Conservation (phyloP, 2,329 filamentous ascomycete species). For the Didymella sp. region DNA sequence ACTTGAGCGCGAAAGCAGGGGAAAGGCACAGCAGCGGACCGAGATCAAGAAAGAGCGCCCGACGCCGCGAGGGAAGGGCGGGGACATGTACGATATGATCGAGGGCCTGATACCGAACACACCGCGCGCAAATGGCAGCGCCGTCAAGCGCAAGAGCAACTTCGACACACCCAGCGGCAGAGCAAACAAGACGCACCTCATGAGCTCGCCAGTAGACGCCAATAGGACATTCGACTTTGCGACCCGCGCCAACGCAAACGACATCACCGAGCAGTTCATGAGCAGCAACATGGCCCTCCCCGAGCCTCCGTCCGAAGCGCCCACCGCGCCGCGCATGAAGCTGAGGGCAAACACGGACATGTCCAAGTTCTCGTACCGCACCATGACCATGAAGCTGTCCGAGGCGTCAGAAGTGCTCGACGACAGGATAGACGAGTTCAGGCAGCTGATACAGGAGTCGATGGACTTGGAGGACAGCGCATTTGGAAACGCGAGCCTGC, state of each 20-base stretch:
- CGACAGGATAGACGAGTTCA: slow-evolving; percentile 92
- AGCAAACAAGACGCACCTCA: slow-evolving; percentile 50
- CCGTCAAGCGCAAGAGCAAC: slow-evolving; percentile 62
- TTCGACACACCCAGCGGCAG: slow-evolving; percentile 60
- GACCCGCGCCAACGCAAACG: slow-evolving; percentile 78
- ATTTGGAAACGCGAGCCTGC: slow-evolving; percentile 85
- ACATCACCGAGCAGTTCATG: slow-evolving; percentile 77
- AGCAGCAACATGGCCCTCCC: slow-evolving; percentile 75
- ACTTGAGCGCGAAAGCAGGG: slow-evolving; percentile 77
- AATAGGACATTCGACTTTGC: slow-evolving; percentile 73
- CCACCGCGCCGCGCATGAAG: slow-evolving; percentile 78
- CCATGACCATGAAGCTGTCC: slow-evolving; percentile 91
- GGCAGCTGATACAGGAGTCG: slow-evolving; percentile 73
- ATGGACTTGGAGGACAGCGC: slow-evolving; percentile 78
- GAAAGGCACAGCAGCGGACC: slow-evolving; percentile 66
- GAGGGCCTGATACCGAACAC: slow-evolving; percentile 57
- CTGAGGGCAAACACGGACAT: slow-evolving; percentile 86
- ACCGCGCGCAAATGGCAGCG: slow-evolving; percentile 53
- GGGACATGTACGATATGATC: slow-evolving; percentile 82
- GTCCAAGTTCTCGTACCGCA: slow-evolving; percentile 90
- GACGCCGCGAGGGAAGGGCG: slow-evolving; percentile 62
- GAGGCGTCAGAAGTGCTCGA: slow-evolving; percentile 93
- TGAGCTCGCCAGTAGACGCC: slow-evolving; percentile 65
- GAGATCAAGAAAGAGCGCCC: slow-evolving; percentile 68
- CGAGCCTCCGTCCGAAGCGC: slow-evolving; percentile 74